These are phyloP conservation scores for Acanthamoeba polyphaga DNA, from an alignment of 208 protist genomes.

Conservation along the genomic window DNA sequence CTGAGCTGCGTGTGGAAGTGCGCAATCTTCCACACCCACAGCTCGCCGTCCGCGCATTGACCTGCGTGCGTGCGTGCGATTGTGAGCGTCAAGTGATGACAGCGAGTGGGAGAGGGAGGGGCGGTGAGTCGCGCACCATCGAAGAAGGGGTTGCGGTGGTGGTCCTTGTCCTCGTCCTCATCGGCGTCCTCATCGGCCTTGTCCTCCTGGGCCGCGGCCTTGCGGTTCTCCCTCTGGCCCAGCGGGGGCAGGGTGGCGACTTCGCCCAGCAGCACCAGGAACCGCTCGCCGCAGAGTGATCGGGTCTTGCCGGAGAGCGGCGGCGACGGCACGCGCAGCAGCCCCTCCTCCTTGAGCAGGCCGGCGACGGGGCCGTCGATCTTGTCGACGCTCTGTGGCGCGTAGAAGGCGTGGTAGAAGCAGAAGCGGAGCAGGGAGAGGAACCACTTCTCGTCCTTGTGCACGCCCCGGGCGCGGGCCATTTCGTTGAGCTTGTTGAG, in stretches of 20 bases:
- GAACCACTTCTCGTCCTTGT: slow-evolving; percentile 75
- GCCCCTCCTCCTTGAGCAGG: slow-evolving; percentile 13
- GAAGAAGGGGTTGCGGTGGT: slow-evolving; percentile 55
- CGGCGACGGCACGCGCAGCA: slow-evolving; percentile 48
- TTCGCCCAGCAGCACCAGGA: slow-evolving; percentile 49
- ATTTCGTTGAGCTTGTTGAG: slow-evolving; percentile 61
- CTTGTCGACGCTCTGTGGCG: slow-evolving; percentile 14
- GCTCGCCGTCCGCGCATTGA: slow-evolving; percentile 65
- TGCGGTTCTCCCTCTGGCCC: not conserved
- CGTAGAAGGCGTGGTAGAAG: slow-evolving; percentile 75
- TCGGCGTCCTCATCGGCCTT: not conserved
- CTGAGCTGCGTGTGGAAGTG: slow-evolving; percentile 42
- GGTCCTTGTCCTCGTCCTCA: not conserved
- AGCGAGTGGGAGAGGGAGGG: not conserved
- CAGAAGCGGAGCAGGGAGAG: slow-evolving; percentile 72
- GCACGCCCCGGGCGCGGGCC: not conserved
- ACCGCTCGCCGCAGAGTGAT: slow-evolving; percentile 26
- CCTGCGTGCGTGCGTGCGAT: not conserved
- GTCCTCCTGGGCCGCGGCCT: not conserved
- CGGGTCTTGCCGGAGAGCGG: slow-evolving; percentile 45
- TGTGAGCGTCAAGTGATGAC: not conserved
- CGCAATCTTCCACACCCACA: slow-evolving; percentile 71
- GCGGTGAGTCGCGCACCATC: not conserved
- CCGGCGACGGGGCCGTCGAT: not conserved
- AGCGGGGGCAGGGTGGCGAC: slow-evolving; percentile 51